These are phyloP conservation scores for Curvularia eragrostidis DNA, from an alignment of 2,329 filamentous ascomycete species.

Conservation along the genomic window DNA sequence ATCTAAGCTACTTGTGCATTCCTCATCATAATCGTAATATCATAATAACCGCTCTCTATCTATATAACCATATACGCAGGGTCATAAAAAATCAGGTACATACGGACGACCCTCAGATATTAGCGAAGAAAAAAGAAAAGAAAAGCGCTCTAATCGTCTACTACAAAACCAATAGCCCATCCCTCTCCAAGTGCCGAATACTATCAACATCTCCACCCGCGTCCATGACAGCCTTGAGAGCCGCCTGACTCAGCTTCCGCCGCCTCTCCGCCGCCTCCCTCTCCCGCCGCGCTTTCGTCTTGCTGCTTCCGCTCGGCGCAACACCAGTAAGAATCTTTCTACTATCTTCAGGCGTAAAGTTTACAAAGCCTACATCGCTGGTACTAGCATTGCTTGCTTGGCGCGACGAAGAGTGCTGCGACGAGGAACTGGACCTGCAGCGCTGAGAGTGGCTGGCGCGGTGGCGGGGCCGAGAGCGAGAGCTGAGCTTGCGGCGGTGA, in stretches of 20 bases:
- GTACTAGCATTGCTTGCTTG: slow-evolving; percentile 45
- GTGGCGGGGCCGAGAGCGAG: slow-evolving; percentile 14
- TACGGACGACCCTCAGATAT: not conserved
- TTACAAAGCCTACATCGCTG: slow-evolving; percentile 75
- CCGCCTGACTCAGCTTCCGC: slow-evolving; percentile 70
- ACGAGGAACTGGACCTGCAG: slow-evolving; percentile 30
- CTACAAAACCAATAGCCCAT: slow-evolving; percentile 46
- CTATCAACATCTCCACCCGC: slow-evolving; percentile 69
- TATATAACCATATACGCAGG: not conserved
- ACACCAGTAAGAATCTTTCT: slow-evolving; percentile 84
- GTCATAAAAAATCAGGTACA: not conserved
- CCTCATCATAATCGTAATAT: not conserved
- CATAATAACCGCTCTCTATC: not conserved
- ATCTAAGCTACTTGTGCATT: not conserved
- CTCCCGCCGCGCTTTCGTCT: slow-evolving; percentile 93
- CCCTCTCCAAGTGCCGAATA: slow-evolving; percentile 53
- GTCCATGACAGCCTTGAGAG: slow-evolving; percentile 71
- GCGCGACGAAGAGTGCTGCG: slow-evolving; percentile 42
- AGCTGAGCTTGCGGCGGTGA: slow-evolving; percentile 31
- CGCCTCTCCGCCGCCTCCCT: slow-evolving; percentile 83
- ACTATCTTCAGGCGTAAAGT: slow-evolving; percentile 84
- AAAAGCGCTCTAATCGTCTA: not conserved
- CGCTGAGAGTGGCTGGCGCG: slow-evolving; percentile 14
- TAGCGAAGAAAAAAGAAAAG: not conserved
- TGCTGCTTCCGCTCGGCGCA: slow-evolving; percentile 86